Base-by-base conservation (phyloP, 2,329 filamentous ascomycete genomes). In the Diaporthe sp. region DNA sequence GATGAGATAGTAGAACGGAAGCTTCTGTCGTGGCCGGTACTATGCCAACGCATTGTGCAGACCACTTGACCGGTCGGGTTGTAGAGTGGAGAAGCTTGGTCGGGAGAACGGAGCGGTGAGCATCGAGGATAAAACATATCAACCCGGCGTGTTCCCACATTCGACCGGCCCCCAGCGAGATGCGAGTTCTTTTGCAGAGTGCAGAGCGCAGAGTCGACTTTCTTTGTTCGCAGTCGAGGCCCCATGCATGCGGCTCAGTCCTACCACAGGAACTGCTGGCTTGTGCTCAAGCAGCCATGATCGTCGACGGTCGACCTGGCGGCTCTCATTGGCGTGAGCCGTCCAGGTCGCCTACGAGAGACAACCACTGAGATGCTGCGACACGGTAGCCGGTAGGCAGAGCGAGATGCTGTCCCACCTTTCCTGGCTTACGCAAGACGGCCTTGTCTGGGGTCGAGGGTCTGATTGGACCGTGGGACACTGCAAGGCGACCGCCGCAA, bases 11-110 rank as follows among this genome's bases (percentile, higher is more conserved):
- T 70, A 66, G 57, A 54, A 68, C 45, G 61, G 61, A 72, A 74
- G 71, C 57, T 69, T 64, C 55, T 74, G 75, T 72, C 68, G 75
- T 76, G 72, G 60, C n/a, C 64, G 64, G 64, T 70, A 75, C 71
- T 55, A 74, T 74, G 75, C 75, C 75, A 76, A 25, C 75, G 69
- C 75, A 76, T 61, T 76, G 61, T 76, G 75, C 75, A 76, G 72
- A 40, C 30, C 38, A 54, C 45, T 68, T 38, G 64, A 68, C 64
- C 64, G 74, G 64, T 73, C 60, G 74, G 68, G 33, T 64, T 64
- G 52, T 66, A 40, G 68, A 55, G 75, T 72, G 73, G 75, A 72
- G 75, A 74, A 74, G 8, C 55, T 60, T 68, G 58, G 75, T 35
- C 54, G 47, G 69, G 33, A 68, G 33, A 58, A 30, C 52, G 67